Base-by-base conservation (phyloP, 441 rosid genomes). In the Adansonia rubrostipa region DNA sequence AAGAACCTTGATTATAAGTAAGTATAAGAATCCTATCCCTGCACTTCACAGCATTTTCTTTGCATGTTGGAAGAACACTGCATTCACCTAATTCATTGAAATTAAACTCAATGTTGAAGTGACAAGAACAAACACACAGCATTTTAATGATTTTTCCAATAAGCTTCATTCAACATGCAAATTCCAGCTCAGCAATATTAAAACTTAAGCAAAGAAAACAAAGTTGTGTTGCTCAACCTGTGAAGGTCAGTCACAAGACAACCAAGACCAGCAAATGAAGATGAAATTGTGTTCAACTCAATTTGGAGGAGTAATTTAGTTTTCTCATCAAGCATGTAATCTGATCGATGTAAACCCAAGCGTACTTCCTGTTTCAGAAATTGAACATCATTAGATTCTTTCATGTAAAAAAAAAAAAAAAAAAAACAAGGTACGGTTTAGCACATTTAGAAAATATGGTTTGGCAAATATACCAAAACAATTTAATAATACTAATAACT, bases 311-410 rank as follows among this genome's bases (percentile, higher is more conserved):
- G 97, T 51, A 85, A 85, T 77, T 95, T 92, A n/a, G 98, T 97
- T 87, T 97, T 87, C 80, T 88, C 93, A 80, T 95, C 99, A 78
- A 97, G 97, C 99, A 92, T 97, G 83, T 97, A 97, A 85, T 97
- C 99, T 11, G 97, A 95, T 73, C 98, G 98, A 84, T 95, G 98
- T 76, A 97, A 89, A 22, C 99, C 99, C 82, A 97, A 69, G 58
- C 97, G 93, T 81, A 97, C 95, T 56, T 95, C 98, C 99, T 94
- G 89, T 20, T 80, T 69, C 9, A 81, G 33, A 72, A 71, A 79
- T 70, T 63, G 79, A 70, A 81, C 3, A 74, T 24, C 17, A 81
- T 71, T 63, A 76, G 73, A 24, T 74, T 73, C 50, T 40, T 66
- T 56, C 53, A 42, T 22, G 72, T 45, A 53, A 70, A 22, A 45